A percentile compares a stretch with the other conserved stretches of the same genome.
Conservation (phyloP, 805 yeast genomes). For the Saccharomycopsis selenospora region DNA sequence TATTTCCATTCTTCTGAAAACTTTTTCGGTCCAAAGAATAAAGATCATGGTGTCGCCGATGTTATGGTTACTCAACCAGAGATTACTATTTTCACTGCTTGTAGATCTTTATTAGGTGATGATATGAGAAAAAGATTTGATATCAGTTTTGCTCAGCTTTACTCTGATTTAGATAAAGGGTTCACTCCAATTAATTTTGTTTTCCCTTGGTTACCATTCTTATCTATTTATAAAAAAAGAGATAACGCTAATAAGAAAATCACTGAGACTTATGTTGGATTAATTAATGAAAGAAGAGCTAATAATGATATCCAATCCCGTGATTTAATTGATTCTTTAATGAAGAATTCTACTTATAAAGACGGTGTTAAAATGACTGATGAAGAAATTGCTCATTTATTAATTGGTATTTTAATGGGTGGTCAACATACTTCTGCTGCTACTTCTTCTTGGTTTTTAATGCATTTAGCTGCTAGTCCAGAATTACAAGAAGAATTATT, state of each 20-base stretch:
- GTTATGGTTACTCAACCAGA: conserved; percentile 88
- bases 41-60: conserved; percentile 44
- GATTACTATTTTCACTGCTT: conserved; percentile 93
- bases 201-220: conserved; percentile 88
- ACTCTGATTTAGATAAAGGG: conserved; percentile 91
- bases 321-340: conserved; percentile 82
- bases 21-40: conserved; percentile 35
- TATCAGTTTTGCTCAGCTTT: conserved; percentile 75
- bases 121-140: conserved; percentile 82
- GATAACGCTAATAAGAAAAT: conserved; percentile 83
- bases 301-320: conserved; percentile 74
- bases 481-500: conserved; percentile 76
- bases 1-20: conserved; percentile 51
- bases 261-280: conserved; percentile 69
- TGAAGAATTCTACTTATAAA: conserved; percentile 78
- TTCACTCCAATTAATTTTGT: conserved; percentile 95
- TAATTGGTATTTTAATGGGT: conserved; percentile 97
- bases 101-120: conserved; percentile 83
- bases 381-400: conserved; percentile 84
- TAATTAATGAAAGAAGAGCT: conserved; percentile 67
- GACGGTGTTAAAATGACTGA: conserved; percentile 95
- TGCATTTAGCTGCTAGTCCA: conserved; percentile 85
- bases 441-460: conserved; percentile 89
- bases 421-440: conserved; percentile 98
- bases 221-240: conserved; percentile 67